phyloP scores from a whole-genome alignment of 805 yeast genomes.

The Metschnikowia hibisci region DNA sequence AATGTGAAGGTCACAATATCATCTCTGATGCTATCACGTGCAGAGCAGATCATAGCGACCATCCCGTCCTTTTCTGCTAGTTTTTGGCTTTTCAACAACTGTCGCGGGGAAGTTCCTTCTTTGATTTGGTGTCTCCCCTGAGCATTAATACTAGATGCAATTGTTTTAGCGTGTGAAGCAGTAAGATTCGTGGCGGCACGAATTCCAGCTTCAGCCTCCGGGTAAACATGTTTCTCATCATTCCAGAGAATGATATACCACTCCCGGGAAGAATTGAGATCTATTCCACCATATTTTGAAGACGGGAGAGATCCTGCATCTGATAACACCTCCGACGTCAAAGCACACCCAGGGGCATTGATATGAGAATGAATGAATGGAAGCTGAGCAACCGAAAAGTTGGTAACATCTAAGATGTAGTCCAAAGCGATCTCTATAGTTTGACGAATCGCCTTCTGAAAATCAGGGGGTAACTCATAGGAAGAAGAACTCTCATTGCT shows the following conservation, averaged over 20 bases:
- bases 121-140: constrained; percentile 50
- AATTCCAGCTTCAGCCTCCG: constrained; percentile 50
- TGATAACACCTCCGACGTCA: constrained; percentile 27
- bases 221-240: constrained; percentile 66
- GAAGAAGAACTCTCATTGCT: no score
- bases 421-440: constrained; percentile 38
- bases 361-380: constrained; percentile 35
- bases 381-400: constrained; percentile 35
- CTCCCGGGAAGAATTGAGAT: constrained; percentile 27
- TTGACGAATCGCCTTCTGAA: constrained; percentile 18
- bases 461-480: constrained; percentile 13
- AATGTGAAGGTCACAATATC: constrained; percentile 42
- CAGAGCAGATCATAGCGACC: constrained; percentile 51
- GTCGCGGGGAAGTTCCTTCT: constrained; percentile 21
- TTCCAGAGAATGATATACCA: constrained; percentile 67
- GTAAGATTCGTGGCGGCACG: constrained; percentile 27
- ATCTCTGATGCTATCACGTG: constrained; percentile 50
- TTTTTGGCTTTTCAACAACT: constrained; percentile 31
- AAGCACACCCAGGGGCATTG: constrained; percentile 21
- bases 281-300: constrained; percentile 30
- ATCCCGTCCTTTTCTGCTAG: constrained; percentile 47
- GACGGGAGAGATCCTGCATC: constrained; percentile 31
- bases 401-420: constrained; percentile 42
- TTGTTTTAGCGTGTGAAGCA: constrained; percentile 25
- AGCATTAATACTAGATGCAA: constrained; percentile 45